Evolutionary conservation across 2,329 filamentous ascomycete genomes (phyloP), one percentile per base, ranked within the genome.

Genomic region (Whalleya microplaca): DNA sequence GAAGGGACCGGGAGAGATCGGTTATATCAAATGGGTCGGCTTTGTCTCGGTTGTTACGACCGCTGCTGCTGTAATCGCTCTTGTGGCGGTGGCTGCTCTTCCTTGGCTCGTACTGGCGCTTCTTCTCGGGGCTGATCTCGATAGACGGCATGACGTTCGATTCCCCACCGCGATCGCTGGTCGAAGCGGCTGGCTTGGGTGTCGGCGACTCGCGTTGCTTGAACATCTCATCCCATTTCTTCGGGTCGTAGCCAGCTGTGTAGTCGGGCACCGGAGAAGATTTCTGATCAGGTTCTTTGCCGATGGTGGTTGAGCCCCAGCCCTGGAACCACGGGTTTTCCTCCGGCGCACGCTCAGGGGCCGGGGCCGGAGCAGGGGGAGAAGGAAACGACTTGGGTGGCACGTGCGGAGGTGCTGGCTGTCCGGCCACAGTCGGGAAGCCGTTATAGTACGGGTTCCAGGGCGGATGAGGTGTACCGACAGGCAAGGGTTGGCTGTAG

Each of bases 391-490:
- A n/a, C n/a, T 46, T 59, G 7, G 48, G 41, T 21, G 58, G 52
- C 16, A 37, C 43, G 14, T 48, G 46, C 10, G 52, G 45, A 40
- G 55, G 57, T 10, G 23, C 48, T 21, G 54, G 61, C 19, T 59
- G 62, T 41, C 58, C 59, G 29, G 49, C 49, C 16, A 45, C 61
- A 8, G 65, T 61, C 10, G 68, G 63, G 55, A 76, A 78, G 1
- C 76, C 76, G 42, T 76, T 62, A 20, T 75, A 75, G 63, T 75
- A 81, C 0, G 75, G 75, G 23, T 80, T 80, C 19, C 75, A 67
- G 10, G 65, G 49, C 2, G 78, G 78, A 55, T 80, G 75, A 3
- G 77, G 75, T 48, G 75, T 72, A 2, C 80, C 78, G 8, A 78
- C 56, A 0, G 77, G 76, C 6, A 78, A 63, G 2, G 72, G 67